These are phyloP conservation scores for Musa beccarii DNA, from an alignment of 176 grass and related monocot genomes.

Conservation along the genomic window DNA sequence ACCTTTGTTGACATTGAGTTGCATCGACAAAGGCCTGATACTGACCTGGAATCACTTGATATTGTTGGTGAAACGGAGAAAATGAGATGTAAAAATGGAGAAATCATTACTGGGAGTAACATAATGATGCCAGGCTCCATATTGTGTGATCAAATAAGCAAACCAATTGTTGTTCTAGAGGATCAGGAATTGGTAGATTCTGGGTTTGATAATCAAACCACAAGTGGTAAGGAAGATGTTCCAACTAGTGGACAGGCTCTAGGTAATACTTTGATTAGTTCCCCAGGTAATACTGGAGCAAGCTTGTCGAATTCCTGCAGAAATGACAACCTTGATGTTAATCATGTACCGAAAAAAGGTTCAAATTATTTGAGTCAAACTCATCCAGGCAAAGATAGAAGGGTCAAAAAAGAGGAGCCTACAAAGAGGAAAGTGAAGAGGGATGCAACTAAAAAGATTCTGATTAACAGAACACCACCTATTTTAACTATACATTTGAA, in stretches of 20 bases:
- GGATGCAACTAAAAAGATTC: slow-evolving; percentile 79
- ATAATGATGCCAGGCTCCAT: neutral
- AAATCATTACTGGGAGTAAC: neutral
- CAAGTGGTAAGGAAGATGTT: neutral
- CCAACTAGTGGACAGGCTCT: neutral
- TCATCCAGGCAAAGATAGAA: slow-evolving; percentile 26
- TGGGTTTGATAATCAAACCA: neutral
- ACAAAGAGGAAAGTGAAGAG: slow-evolving; percentile 54
- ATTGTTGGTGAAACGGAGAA: neutral
- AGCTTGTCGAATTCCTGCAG: neutral
- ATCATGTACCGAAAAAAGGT: slow-evolving; percentile 20
- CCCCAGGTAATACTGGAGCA: neutral
- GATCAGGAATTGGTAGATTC: slow-evolving; percentile 1
- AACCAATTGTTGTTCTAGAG: neutral
- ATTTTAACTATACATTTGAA: slow-evolving; percentile 85
- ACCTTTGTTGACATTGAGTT: neutral
- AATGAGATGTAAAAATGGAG: neutral
- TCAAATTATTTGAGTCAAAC: slow-evolving; percentile 31
- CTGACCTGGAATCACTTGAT: neutral
- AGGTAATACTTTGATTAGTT: neutral
- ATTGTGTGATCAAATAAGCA: neutral
- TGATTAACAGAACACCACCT: slow-evolving; percentile 62
- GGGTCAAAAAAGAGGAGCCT: slow-evolving; percentile 32
- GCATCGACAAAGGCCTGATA: slow-evolving; percentile 3
- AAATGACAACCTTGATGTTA: slow-evolving; percentile 4